phyloP scores from a whole-genome alignment of 495 filamentous ascomycete genomes.

The Xeromyces bisporus region DNA sequence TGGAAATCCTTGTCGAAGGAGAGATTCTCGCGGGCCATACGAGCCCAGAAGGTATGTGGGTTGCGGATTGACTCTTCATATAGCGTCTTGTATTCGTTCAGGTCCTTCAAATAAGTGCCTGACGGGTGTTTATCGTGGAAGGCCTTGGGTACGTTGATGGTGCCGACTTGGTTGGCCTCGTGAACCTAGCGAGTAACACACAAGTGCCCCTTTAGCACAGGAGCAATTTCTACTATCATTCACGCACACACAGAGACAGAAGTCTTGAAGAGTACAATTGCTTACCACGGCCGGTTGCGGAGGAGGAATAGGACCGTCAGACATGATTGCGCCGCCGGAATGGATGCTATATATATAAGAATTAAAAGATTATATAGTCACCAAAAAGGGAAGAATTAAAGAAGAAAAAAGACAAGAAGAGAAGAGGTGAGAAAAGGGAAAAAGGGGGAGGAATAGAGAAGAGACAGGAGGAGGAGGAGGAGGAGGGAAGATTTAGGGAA shows the following conservation, averaged over 20 bases:
- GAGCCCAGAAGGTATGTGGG: conserved; percentile 82
- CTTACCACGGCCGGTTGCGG: conserved; percentile 51
- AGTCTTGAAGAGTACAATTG: background rate
- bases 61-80: conserved; percentile 94
- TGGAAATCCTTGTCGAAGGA: conserved; percentile 85
- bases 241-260: too few species aligned
- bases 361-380: too few species aligned
- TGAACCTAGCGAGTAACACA: conserved; percentile 18
- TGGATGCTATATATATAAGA: background rate
- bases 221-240: too few species aligned
- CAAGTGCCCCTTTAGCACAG: background rate
- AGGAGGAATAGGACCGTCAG: conserved; percentile 37
- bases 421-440: conserved; percentile 2
- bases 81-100: conserved; percentile 80
- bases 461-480: background rate
- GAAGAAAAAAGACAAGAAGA: too few species aligned
- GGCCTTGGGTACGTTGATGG: conserved; percentile 51
- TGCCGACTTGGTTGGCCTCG: conserved; percentile 76
- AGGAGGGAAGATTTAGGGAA: conserved; percentile 1
- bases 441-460: background rate
- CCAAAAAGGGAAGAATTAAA: too few species aligned
- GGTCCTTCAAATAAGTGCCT: conserved; percentile 45
- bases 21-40: conserved; percentile 71
- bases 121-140: conserved; percentile 52
- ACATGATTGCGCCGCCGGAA: conserved; percentile 34